Percentiles rank a stretch among this genome's conserved stretches.
phyloP scores from a whole-genome alignment of 1,284 basidiomycete genomes.

The Ceratobasidium sp. region DNA sequence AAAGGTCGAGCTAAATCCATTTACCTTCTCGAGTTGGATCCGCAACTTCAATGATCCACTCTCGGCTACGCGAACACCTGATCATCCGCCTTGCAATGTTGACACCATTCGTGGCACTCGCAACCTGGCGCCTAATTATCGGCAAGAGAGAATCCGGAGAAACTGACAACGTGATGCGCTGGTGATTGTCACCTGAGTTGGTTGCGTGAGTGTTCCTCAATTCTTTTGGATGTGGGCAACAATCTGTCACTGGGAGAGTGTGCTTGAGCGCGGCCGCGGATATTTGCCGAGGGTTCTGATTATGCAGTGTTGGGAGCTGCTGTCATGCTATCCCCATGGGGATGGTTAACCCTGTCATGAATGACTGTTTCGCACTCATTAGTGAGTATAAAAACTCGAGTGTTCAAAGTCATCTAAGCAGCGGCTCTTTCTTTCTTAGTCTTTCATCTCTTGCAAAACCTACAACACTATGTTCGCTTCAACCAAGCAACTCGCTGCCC shows the following conservation, averaged over 20 bases:
- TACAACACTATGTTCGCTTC: background rate
- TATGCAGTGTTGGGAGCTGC: slow-evolving; percentile 3
- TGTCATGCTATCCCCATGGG: slow-evolving; percentile 23
- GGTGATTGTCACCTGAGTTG: slow-evolving; percentile 12
- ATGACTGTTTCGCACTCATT: background rate
- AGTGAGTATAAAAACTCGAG: slow-evolving; percentile 21
- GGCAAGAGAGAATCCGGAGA: slow-evolving; percentile 10
- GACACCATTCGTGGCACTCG: background rate
- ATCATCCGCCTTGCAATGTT: background rate
- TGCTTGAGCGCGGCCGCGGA: background rate
- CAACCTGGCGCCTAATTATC: background rate
- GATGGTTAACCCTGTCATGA: background rate
- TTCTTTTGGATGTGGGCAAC: background rate
- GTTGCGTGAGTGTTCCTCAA: background rate
- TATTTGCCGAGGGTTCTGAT: slow-evolving; percentile 16
- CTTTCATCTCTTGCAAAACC: background rate
- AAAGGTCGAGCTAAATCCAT: background rate
- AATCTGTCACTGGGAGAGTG: background rate
- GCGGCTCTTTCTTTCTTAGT: background rate
- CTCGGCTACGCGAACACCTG: background rate
- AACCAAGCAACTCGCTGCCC: slow-evolving; percentile 9
- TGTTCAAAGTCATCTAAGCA: background rate
- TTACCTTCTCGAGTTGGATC: background rate
- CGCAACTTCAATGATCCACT: background rate
- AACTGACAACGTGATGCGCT: background rate